Percentiles rank a stretch among this genome's conserved stretches.
Conservation (phyloP, 352 stramenopile genomes). For the Plasmopara halstedii region DNA sequence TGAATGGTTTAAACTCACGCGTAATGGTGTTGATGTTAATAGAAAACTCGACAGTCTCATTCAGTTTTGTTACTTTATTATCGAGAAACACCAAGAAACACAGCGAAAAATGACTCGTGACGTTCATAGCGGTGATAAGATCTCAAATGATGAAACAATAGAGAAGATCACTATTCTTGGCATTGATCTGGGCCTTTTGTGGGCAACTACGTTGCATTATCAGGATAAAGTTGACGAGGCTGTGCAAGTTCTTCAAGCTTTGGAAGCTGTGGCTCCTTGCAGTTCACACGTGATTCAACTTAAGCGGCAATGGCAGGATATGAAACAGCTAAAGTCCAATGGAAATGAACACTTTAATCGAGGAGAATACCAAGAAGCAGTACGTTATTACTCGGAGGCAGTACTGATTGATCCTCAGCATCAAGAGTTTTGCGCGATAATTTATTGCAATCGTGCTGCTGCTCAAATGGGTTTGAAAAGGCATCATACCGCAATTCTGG, state of each 20-base stretch:
- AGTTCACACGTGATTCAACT: constrained; percentile 66
- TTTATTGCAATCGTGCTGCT: constrained; percentile 78
- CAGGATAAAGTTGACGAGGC: constrained; percentile 62
- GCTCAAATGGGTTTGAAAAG: constrained; percentile 67
- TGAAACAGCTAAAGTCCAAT: constrained; percentile 59
- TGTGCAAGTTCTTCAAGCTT: constrained; percentile 36
- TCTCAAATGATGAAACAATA: constrained; percentile 14
- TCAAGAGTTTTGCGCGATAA: constrained; percentile 65
- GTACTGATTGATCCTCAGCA: constrained; percentile 55
- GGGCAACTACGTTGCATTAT: constrained; percentile 60
- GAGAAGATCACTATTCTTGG: constrained; percentile 43
- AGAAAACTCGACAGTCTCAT: constrained; percentile 51
- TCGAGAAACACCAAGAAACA: constrained; percentile 42
- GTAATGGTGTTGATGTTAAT: constrained; percentile 1
- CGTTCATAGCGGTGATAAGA: constrained; percentile 1
- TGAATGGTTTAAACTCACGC: constrained; percentile 2
- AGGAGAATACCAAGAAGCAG: constrained; percentile 42
- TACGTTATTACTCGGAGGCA: constrained; percentile 56
- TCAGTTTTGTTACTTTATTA: constrained; percentile 37
- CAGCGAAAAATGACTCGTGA: constrained; percentile 2
- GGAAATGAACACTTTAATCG: constrained; percentile 65
- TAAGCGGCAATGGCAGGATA: constrained; percentile 53
- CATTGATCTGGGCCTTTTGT: constrained; percentile 54
- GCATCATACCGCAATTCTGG: constrained; percentile 54
- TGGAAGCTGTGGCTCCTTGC: constrained; percentile 57